phyloP scores from a whole-genome alignment of 495 filamentous ascomycete species.

The Immersiella caudata region DNA sequence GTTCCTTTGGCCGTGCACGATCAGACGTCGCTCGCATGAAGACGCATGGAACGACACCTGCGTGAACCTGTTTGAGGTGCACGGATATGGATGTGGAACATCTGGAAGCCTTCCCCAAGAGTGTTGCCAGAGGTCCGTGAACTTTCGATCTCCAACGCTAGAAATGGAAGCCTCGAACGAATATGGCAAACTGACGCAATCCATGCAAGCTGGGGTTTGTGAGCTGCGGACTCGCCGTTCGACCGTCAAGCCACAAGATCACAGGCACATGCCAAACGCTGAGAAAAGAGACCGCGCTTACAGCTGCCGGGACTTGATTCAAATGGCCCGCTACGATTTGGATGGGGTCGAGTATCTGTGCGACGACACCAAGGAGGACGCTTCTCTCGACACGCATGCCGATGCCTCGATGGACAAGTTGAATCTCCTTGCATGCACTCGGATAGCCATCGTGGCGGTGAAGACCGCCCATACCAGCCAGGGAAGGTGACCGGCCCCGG shows the following conservation, averaged over 20 bases:
- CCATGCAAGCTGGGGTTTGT: not conserved
- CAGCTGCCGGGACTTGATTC: not conserved
- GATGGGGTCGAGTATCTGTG: conserved; percentile 19
- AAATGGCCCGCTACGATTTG: not conserved
- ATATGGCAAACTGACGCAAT: conserved; percentile 9
- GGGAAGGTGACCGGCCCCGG: not conserved
- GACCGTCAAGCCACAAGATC: not conserved
- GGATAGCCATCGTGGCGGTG: not conserved
- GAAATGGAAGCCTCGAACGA: conserved; percentile 1
- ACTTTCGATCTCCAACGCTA: not conserved
- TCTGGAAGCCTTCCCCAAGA: conserved; percentile 37
- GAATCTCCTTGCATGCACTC: not conserved
- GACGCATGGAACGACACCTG: conserved; percentile 29
- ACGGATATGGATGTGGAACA: conserved; percentile 34
- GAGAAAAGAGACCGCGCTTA: not conserved
- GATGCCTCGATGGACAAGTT: too few species aligned
- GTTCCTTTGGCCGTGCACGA: conserved; percentile 14
- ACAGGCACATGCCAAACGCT: not conserved
- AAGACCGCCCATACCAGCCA: not conserved
- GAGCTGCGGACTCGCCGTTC: not conserved
- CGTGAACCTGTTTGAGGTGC: conserved; percentile 32
- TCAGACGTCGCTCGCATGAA: conserved; percentile 32
- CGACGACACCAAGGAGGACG: not conserved
- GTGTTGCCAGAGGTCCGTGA: conserved; percentile 19
- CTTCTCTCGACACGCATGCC: too few species aligned